These are phyloP conservation scores for Saccharomycopsis hybrid DNA, from an alignment of 1,139 yeast genomes.

Conservation along the genomic window DNA sequence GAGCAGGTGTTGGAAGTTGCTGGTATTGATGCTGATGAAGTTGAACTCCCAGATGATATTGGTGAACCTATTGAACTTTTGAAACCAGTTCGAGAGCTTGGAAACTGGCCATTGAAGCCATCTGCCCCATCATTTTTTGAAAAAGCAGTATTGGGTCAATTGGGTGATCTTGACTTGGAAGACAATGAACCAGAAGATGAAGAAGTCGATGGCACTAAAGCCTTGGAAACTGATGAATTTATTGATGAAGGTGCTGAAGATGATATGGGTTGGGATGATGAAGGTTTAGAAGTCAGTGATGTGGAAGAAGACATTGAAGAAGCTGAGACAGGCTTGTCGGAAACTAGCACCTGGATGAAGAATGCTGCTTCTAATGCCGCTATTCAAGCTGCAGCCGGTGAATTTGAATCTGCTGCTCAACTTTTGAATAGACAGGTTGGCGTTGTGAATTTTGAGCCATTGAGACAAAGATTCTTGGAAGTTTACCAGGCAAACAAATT, in stretches of 20 bases:
- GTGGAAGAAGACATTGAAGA: constrained; percentile 35
- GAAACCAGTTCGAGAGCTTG: constrained; percentile 39
- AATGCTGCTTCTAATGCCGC: constrained; percentile 82
- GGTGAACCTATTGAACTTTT: constrained; percentile 41
- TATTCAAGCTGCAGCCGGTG: constrained; percentile 92
- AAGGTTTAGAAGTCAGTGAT: constrained; percentile 27
- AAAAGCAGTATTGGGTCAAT: constrained; percentile 71
- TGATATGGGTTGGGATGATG: constrained; percentile 33
- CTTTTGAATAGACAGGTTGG: constrained; percentile 87
- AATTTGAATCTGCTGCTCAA: constrained; percentile 93
- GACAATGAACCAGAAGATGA: constrained; percentile 30
- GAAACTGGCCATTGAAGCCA: constrained; percentile 80
- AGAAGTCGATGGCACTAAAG: constrained; percentile 52
- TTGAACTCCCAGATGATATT: constrained; percentile 51
- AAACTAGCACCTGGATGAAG: constrained; percentile 76
- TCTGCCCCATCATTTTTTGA: constrained; percentile 77
- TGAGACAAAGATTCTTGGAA: constrained; percentile 74
- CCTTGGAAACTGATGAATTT: constrained; percentile 33
- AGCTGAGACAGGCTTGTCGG: constrained; percentile 42
- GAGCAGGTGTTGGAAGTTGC: constrained; percentile 63
- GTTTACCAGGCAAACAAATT: constrained; percentile 77
- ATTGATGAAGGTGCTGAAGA: constrained; percentile 43
- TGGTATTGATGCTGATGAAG: constrained; percentile 55
- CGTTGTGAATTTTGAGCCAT: constrained; percentile 77
- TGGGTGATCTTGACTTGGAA: constrained; percentile 56